phyloP scores from a whole-genome alignment of 2,329 filamentous ascomycete species.

The Graphilbum sp. region DNA sequence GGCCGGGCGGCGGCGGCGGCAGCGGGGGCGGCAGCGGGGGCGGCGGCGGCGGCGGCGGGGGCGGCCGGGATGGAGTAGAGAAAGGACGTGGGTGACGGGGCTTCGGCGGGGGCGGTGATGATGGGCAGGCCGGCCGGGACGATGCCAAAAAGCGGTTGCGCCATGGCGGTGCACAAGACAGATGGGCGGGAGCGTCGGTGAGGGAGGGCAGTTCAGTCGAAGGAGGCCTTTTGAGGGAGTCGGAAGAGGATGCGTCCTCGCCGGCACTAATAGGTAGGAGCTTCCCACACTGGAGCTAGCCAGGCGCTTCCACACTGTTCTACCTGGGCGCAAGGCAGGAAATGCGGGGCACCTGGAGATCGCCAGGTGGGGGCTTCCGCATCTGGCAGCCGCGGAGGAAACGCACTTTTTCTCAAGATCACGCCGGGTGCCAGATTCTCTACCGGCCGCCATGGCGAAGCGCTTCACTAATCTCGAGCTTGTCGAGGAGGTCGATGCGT shows the following conservation, averaged over 20 bases:
- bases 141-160: slow-evolving; percentile 38
- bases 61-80: slow-evolving; percentile 30
- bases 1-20: slow-evolving; percentile 25
- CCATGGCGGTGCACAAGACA: slow-evolving; percentile 18
- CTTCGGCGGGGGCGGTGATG: slow-evolving; percentile 35
- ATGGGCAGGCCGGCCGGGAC: slow-evolving; percentile 43
- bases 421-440: no score
- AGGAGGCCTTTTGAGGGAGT: background rate
- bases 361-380: background rate
- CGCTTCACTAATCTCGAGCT: slow-evolving; percentile 12
- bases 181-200: no score
- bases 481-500: slow-evolving; percentile 12
- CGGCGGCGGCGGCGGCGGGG: slow-evolving; percentile 34
- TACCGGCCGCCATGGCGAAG: slow-evolving; percentile 7
- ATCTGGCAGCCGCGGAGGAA: no score
- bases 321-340: background rate
- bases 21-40: slow-evolving; percentile 29
- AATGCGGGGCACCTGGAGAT: background rate
- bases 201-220: no score
- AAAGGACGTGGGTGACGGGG: slow-evolving; percentile 36
- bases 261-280: no score
- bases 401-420: no score
- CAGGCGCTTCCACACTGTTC: slow-evolving; percentile 6
- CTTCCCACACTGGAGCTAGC: no score
- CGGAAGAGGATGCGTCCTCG: no score